Conservation (phyloP, 768 basidiomycete genomes). For the Candolleomyces aberdarensis region DNA sequence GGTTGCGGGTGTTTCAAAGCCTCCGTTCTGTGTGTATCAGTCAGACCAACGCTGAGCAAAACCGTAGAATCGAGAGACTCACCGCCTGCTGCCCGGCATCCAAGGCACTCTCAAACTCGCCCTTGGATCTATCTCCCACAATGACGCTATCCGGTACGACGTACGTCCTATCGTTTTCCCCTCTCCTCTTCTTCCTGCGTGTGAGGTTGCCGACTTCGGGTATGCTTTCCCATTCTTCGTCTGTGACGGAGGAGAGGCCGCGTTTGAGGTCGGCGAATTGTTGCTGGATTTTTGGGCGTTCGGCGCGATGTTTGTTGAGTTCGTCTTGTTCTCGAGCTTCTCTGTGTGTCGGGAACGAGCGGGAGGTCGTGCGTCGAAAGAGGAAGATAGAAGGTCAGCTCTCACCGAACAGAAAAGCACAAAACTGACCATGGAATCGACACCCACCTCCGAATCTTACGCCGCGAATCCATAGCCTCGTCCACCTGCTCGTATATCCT, state of each 20-base stretch:
- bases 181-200: constrained; percentile 66
- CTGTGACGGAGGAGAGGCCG: constrained; percentile 80
- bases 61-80: constrained; percentile 14
- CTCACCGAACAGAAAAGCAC: constrained; percentile 21
- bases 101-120: constrained; percentile 74
- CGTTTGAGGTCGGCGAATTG: constrained; percentile 96
- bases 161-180: constrained; percentile 81
- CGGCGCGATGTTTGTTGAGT: constrained; percentile 72
- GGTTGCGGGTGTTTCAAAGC: constrained; percentile 75
- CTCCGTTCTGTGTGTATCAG: constrained; percentile 44
- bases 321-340: constrained; percentile 74
- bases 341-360: constrained; percentile 29
- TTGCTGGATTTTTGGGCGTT: constrained; percentile 92
- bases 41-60: neutral
- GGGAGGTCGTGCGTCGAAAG: constrained; percentile 6
- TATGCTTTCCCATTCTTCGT: constrained; percentile 91
- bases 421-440: constrained; percentile 39
- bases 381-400: constrained; percentile 18
- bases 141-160: constrained; percentile 93
- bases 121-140: constrained; percentile 76
- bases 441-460: constrained; percentile 77
- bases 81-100: constrained; percentile 78
- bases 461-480: constrained; percentile 81
- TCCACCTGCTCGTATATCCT: constrained; percentile 93
- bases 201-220: constrained; percentile 97